phyloP scores from a whole-genome alignment of 1,284 basidiomycete genomes.

The Moniliophthora roreri region DNA sequence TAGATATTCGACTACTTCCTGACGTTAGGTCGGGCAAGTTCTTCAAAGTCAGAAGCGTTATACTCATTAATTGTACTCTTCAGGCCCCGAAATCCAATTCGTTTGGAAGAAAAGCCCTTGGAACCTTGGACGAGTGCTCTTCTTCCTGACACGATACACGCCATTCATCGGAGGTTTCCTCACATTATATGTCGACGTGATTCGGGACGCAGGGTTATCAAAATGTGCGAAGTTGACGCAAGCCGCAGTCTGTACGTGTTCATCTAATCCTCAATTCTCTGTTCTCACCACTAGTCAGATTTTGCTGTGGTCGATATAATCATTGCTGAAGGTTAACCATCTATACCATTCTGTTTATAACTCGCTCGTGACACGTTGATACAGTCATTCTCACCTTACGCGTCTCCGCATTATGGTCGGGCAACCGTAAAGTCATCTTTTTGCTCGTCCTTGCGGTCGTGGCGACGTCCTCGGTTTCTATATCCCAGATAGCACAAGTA shows the following conservation, averaged over 20 bases:
- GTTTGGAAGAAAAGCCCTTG: not conserved
- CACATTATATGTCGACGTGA: not conserved
- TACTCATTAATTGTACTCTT: not conserved
- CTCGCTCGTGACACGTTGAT: not conserved
- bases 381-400: not conserved
- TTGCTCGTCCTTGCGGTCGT: not conserved
- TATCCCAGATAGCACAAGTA: not conserved
- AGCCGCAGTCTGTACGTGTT: conserved; percentile 1
- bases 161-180: conserved; percentile 1
- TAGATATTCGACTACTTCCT: conserved; percentile 1
- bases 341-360: not conserved
- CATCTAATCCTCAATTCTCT: not conserved
- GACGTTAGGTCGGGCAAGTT: not conserved
- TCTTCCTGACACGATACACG: not conserved
- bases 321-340: not conserved
- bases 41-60: no score
- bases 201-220: not conserved
- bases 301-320: conserved; percentile 1
- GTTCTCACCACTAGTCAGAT: not conserved
- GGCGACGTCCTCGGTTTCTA: not conserved
- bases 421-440: not conserved
- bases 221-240: not conserved
- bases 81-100: not conserved
- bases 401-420: not conserved
- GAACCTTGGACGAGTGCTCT: not conserved